Percentiles rank a stretch among this genome's conserved stretches.
Conservation (phyloP, 768 basidiomycete genomes). For the Pleurotus cornucopiae region DNA sequence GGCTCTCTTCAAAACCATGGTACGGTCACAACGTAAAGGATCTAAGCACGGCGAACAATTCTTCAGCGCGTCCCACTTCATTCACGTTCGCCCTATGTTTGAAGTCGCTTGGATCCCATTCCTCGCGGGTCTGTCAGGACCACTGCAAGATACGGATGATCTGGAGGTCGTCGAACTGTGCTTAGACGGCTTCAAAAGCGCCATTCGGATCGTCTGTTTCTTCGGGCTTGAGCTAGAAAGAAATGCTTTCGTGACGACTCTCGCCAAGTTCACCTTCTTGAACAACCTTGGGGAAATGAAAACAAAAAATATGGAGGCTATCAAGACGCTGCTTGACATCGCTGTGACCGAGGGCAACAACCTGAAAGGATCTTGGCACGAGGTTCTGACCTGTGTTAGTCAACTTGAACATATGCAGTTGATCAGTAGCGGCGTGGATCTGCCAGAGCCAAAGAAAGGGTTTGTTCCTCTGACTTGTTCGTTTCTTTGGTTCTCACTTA, state of each 20-base stretch:
- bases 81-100: slow-evolving; percentile 98
- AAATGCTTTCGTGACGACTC: slow-evolving; percentile 97
- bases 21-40: slow-evolving; percentile 86
- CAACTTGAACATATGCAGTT: slow-evolving; percentile 99
- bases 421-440: slow-evolving; percentile 86
- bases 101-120: slow-evolving; percentile 99
- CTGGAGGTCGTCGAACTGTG: slow-evolving; percentile 88
- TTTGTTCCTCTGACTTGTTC: slow-evolving; percentile 30
- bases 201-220: slow-evolving; percentile 95
- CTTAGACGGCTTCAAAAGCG: slow-evolving; percentile 92
- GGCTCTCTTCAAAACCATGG: slow-evolving; percentile 91
- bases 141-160: slow-evolving; percentile 93
- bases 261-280: slow-evolving; percentile 95
- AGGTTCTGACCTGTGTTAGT: slow-evolving; percentile 94
- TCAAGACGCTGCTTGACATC: slow-evolving; percentile 90
- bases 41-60: slow-evolving; percentile 80
- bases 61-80: slow-evolving; percentile 93
- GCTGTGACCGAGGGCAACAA: slow-evolving; percentile 97
- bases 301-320: slow-evolving; percentile 98
- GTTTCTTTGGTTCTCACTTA: slow-evolving; percentile 6
- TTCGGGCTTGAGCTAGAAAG: slow-evolving; percentile 96
- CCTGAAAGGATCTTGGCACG: slow-evolving; percentile 93
- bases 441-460: slow-evolving; percentile 80
- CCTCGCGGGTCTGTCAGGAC: slow-evolving; percentile 90
- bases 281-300: slow-evolving; percentile 99